phyloP scores from a whole-genome alignment of 106 monocot species.

The Dendrobium officinale region DNA sequence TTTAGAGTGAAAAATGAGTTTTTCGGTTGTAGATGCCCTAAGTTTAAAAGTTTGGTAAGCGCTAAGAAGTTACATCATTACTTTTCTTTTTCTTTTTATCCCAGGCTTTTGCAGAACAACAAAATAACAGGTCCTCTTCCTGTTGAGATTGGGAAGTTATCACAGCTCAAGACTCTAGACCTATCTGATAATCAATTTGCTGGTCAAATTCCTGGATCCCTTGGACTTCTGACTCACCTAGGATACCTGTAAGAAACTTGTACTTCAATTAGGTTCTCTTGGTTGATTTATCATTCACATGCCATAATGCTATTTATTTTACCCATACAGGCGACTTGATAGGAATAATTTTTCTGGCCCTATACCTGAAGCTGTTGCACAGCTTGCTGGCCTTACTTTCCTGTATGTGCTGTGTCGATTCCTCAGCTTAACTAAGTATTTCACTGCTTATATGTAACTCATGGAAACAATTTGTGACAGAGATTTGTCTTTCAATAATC shows the following conservation, averaged over 20 bases:
- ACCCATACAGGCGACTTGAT: conserved; percentile 57
- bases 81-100: background rate
- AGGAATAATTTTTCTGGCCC: conserved; percentile 84
- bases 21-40: too few species aligned
- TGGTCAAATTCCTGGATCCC: conserved; percentile 70
- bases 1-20: too few species aligned
- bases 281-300: background rate
- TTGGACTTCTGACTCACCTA: conserved; percentile 65
- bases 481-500: conserved; percentile 93
- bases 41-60: too few species aligned
- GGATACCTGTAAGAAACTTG: conserved; percentile 57
- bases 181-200: conserved; percentile 78
- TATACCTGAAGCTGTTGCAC: conserved; percentile 73
- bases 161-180: conserved; percentile 69
- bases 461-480: conserved; percentile 31
- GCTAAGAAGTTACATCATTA: too few species aligned
- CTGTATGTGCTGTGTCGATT: conserved; percentile 50
- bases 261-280: background rate
- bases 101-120: conserved; percentile 85
- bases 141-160: conserved; percentile 68
- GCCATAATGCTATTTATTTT: background rate
- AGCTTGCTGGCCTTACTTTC: conserved; percentile 75
- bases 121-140: conserved; percentile 70
- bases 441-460: background rate
- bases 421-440: background rate